Base-by-base conservation (phyloP, 768 basidiomycete species). In the Candolleomyces efflorescens region DNA sequence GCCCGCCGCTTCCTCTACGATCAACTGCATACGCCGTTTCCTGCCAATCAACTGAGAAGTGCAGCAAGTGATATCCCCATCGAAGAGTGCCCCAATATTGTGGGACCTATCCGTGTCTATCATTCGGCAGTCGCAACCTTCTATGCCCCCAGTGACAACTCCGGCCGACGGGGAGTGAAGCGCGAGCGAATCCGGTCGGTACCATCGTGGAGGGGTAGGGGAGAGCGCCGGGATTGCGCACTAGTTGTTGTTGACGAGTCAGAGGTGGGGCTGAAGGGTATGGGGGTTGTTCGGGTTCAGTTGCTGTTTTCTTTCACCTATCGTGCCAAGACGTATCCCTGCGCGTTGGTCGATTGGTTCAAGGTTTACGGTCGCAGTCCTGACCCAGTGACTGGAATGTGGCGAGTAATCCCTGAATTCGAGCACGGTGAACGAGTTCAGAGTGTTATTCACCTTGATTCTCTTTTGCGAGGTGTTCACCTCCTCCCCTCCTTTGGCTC, bases 161-260 rank as follows among this genome's bases (percentile, higher is more conserved):
- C 37, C 11, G 56, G 56, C 13, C 15, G 32, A 6, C 20, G 49
- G 9, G 56, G 56, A 6, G 39, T 57, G 56, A 12, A 43, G 39
- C 20, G 41, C 20, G 48, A 57, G 22, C 18, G 36, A 3, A 50
- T 57, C 26, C 67, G 65, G 0, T 63, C 67, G 0, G 69, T 62
- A 15, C 65, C 64, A 3, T 36, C 59, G 5, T 75, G 71, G 71
- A 55, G 58, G 23, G 59, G 59, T 1, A 58, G 59, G 2, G 61
- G 62, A 3, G 43, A 63, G 17, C 60, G 67, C 3, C 69, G 65
- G 56, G 71, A 75, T 51, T 69, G 65, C 53, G 61, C 67, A n/a
- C 67, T 69, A 20, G 58, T 70, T 36, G 60, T 56, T 3, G 52
- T 56, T n/a, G 59, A 66, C 46, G 43, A 62, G 12, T 56, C 62